Percentiles rank a stretch among this genome's conserved stretches.
Evolutionary conservation across 176 grass and related monocot species (phyloP).

Genomic region (Zoysia japonica): DNA sequence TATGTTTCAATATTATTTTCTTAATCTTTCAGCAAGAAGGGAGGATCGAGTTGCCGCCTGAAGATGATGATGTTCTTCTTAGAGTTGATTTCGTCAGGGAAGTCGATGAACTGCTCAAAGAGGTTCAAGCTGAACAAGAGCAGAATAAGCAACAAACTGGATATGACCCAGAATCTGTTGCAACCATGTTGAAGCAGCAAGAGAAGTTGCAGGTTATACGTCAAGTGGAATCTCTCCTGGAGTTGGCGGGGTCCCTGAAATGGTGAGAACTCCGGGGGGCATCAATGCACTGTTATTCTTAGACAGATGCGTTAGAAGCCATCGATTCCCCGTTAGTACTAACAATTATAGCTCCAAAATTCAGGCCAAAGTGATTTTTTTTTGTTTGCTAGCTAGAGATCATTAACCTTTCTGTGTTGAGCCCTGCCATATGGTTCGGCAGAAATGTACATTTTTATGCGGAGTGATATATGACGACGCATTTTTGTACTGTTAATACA

Average conservation of each 20-base stretch:
- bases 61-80: conserved; percentile 66
- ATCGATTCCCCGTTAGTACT: not conserved
- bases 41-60: conserved; percentile 67
- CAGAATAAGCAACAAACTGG: conserved; percentile 43
- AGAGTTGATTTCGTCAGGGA: conserved; percentile 93
- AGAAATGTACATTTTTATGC: conserved; percentile 32
- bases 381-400: conserved; percentile 16
- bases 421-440: not conserved
- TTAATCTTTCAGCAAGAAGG: conserved; percentile 59
- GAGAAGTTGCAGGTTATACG: conserved; percentile 73
- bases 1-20: not conserved
- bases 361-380: not conserved
- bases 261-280: conserved; percentile 49
- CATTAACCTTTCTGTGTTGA: not conserved
- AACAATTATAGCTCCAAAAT: not conserved
- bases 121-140: conserved; percentile 65
- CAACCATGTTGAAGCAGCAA: conserved; percentile 66
- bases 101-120: conserved; percentile 70
- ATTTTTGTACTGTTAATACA: conserved; percentile 11
- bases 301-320: not conserved
- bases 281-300: not conserved
- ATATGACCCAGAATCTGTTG: conserved; percentile 86
- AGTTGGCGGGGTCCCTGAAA: conserved; percentile 69
- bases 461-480: not conserved
- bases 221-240: conserved; percentile 74